Base-by-base conservation (phyloP, 176 grass and related monocot species). In the Pontederia crassipes region DNA sequence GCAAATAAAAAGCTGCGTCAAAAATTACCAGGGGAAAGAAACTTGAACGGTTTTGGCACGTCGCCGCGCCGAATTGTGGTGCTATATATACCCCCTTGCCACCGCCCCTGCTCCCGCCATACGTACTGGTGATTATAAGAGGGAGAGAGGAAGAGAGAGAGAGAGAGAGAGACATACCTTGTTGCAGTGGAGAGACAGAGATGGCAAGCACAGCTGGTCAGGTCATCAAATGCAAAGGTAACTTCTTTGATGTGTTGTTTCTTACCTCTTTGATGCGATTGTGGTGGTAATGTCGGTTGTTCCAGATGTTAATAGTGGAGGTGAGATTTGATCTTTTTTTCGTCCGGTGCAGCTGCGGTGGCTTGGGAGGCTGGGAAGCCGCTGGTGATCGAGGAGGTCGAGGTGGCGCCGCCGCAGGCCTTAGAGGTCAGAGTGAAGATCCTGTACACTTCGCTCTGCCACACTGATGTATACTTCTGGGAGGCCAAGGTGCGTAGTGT, bases 221-320 rank as follows among this genome's bases (percentile, higher is more conserved):
- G 51, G 51, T 54, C 51, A 54, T 54, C 51, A 54, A 11, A 54
- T 54, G 51, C 51, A 54, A 16, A 54, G 51, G 51, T 54, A 52
- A 11, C 32, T 40, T 40, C 32, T 40, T 40, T 40, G 2, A 40
- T 40, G 32, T 40, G 32, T 7, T 40, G 32, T 40, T 40, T 3
- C 32, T 40, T 40, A 1, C 32, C 6, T 40, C 4, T 40, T 40
- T 40, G 51, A 14, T 12, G 12, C 2, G 51, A 52, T 15, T 14
- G 0, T 52, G 49, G 6, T 5, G 49, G 14, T 52, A 14, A 14
- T 4, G 11, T 15, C 49, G 49, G 20, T 24, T 52, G 0, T 12
- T 12, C 12, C 49, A 12, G 12, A 16, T 12, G 51, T 54, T 54
- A 16, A 16, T 5, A 15, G 5, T 14, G 51, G 51, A 0, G 20